Evolutionary conservation across 2,329 filamentous ascomycete genomes (phyloP), one percentile per base, ranked within the genome.

Genomic region (Pseudogymnoascus sp.): DNA sequence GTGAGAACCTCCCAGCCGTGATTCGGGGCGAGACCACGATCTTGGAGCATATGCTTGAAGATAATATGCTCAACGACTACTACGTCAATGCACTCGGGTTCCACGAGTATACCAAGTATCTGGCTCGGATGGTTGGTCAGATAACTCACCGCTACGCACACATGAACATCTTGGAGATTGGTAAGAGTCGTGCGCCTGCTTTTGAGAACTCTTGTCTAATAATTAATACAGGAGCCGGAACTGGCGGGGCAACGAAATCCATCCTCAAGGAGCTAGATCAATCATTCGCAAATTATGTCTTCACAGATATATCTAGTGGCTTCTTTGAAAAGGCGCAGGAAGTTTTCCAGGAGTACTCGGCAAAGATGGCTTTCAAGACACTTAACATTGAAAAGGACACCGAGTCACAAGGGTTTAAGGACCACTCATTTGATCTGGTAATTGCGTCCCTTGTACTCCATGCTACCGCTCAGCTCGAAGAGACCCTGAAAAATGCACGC

Each of bases 371-470:
- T 4, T 77, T 72, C 64, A 71, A 71, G 32, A 67, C 67, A 1
- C 67, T 77, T 4, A 70, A 77, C 37, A 66, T 74, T 6, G 68
- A 66, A n/a, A 66, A 68, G 6, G 64, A 69, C 22, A 64, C 69
- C 1, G 32, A 35, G 0, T 41, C 60, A 1, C 75, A 78, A 57
- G 74, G 71, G 0, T 76, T 72, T 50, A 25, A 63, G 0, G 65
- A 65, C 0, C 58, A 60, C 1, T 64, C 66, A 0, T 77, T 73
- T 62, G 77, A 79, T 39, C 8, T 78, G 4, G 61, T 78, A n/a
- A 64, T 78, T 22, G 75, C 74, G 1, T 70, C 70, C 4, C 68
- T 71, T 34, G 72, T 75, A 2, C 64, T 80, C 0, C 74, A 78
- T 59, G 74, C 75, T 1, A 77, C 75, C 1, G 11, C 20, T 1